Conservation (phyloP, 768 basidiomycete species). For the Tricholoma sp. region DNA sequence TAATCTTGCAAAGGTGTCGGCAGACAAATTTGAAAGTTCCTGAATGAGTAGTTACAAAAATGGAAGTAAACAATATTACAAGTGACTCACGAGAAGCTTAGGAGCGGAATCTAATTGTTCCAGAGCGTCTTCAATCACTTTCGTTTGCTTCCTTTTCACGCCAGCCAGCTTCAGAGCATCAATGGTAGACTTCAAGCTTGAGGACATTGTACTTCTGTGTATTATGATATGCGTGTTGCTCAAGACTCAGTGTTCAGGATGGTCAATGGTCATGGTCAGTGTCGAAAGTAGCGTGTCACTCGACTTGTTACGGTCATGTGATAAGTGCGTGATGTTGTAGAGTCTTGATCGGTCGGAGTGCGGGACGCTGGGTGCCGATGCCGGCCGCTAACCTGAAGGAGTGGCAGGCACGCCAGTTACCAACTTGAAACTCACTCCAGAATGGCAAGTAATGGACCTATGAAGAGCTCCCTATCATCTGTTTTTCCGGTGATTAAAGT, state of each 20-base stretch:
- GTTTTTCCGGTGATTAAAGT: slow-evolving; percentile 26
- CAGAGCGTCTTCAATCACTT: slow-evolving; percentile 28
- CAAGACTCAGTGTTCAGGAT: not conserved
- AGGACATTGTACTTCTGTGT: not conserved
- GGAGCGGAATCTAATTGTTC: slow-evolving; percentile 37
- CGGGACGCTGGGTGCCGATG: too few species aligned
- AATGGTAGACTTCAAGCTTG: slow-evolving; percentile 23
- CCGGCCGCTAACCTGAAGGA: too few species aligned
- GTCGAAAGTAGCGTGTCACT: not conserved
- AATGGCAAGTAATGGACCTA: slow-evolving; percentile 17
- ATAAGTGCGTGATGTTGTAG: not conserved
- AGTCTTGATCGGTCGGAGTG: too few species aligned
- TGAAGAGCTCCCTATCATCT: slow-evolving; percentile 27
- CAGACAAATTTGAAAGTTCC: slow-evolving; percentile 35
- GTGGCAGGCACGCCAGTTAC: too few species aligned
- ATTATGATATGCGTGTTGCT: not conserved
- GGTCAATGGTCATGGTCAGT: not conserved
- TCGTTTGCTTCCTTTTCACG: slow-evolving; percentile 22
- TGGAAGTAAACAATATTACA: not conserved
- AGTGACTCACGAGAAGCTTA: slow-evolving; percentile 35
- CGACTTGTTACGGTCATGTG: not conserved
- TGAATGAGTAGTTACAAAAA: slow-evolving; percentile 13
- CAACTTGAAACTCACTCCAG: not conserved
- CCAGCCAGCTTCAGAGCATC: slow-evolving; percentile 26
- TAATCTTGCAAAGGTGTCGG: slow-evolving; percentile 33